phyloP scores from a whole-genome alignment of 257 asterid species.

The Gynochthodes officinalis region DNA sequence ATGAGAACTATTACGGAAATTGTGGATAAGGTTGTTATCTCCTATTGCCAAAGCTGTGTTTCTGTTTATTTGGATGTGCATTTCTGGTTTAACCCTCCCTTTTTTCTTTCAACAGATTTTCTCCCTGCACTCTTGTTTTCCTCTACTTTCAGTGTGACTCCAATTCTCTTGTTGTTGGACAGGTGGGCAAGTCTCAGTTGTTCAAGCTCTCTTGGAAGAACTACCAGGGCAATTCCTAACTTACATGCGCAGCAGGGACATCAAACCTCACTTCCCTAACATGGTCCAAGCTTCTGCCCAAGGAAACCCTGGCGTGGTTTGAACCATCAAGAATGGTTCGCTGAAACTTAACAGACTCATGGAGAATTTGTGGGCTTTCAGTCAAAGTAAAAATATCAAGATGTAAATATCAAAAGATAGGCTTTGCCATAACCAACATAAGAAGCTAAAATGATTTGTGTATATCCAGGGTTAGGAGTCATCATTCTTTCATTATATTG shows the following conservation, averaged over 20 bases:
- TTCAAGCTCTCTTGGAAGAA: slow-evolving; percentile 70
- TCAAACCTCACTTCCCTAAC: slow-evolving; percentile 40
- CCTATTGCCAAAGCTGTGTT: too few species aligned
- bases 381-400: too few species aligned
- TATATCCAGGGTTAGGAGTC: too few species aligned
- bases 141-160: not conserved
- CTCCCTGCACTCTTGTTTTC: too few species aligned
- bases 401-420: too few species aligned
- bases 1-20: not conserved
- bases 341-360: too few species aligned
- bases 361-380: too few species aligned
- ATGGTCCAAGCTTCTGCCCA: slow-evolving; percentile 11
- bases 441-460: too few species aligned
- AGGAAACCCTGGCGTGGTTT: not conserved
- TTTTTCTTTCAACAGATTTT: slow-evolving; percentile 2
- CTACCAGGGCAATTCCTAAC: slow-evolving; percentile 67
- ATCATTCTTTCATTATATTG: too few species aligned
- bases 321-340: not conserved
- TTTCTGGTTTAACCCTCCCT: not conserved
- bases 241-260: slow-evolving; percentile 66
- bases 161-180: slow-evolving; percentile 2
- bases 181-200: slow-evolving; percentile 63
- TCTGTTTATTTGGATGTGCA: not conserved
- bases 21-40: too few species aligned
- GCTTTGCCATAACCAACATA: too few species aligned